phyloP scores from a whole-genome alignment of 2,329 filamentous ascomycete species.

The Xylaria sp. region DNA sequence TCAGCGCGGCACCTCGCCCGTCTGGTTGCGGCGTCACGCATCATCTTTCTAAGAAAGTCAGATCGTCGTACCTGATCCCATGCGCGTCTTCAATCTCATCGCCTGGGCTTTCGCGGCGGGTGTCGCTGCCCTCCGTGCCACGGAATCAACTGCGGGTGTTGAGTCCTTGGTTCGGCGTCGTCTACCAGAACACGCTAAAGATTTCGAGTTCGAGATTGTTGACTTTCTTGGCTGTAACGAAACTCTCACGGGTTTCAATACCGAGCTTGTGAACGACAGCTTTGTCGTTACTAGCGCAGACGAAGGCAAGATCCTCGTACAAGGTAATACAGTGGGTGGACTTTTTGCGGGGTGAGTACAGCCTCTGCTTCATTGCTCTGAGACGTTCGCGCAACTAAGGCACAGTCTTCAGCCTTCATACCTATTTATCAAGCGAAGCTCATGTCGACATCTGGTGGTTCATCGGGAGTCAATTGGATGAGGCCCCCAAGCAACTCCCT shows the following conservation, averaged over 20 bases:
- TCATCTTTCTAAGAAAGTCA: neutral
- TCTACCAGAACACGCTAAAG: slow-evolving; percentile 28
- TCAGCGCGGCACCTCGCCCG: neutral
- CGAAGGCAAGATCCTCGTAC: slow-evolving; percentile 32
- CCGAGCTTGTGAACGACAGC: slow-evolving; percentile 31
- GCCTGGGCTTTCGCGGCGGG: slow-evolving; percentile 26
- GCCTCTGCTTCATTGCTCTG: neutral
- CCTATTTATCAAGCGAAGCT: slow-evolving; percentile 33
- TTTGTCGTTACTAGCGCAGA: slow-evolving; percentile 31
- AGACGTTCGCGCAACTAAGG: slow-evolving; percentile 3
- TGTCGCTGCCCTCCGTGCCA: slow-evolving; percentile 21
- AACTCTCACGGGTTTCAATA: neutral
- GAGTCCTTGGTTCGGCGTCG: slow-evolving; percentile 34
- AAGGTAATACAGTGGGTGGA: slow-evolving; percentile 32
- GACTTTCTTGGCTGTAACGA: neutral
- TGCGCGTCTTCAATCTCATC: slow-evolving; percentile 29
- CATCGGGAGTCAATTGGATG: slow-evolving; percentile 34
- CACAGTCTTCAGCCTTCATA: slow-evolving; percentile 26
- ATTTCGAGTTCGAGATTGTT: slow-evolving; percentile 32
- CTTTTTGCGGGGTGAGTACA: slow-evolving; percentile 32
- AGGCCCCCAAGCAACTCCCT: slow-evolving; percentile 32
- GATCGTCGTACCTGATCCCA: slow-evolving; percentile 13
- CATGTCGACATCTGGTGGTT: slow-evolving; percentile 39
- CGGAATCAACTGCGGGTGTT: slow-evolving; percentile 30
- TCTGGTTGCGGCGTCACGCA: slow-evolving; percentile 2